Evolutionary conservation across 2,329 filamentous ascomycete genomes (phyloP).

Genomic region (Fusarium tuaranense): DNA sequence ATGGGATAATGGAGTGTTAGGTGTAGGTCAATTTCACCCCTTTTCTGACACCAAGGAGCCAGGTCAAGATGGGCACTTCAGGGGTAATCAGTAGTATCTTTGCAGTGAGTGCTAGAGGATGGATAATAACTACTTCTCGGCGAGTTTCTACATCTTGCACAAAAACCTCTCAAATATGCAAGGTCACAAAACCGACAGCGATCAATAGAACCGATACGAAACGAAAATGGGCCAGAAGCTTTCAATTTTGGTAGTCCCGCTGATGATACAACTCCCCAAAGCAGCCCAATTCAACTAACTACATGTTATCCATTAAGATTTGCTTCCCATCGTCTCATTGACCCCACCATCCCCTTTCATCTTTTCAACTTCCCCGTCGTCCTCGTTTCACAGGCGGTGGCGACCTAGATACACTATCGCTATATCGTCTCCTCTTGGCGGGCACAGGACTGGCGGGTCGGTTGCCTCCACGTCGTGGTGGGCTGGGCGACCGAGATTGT

Average conservation of each 20-base stretch:
- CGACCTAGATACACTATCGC: slow-evolving; percentile 47
- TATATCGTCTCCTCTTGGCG: slow-evolving; percentile 47
- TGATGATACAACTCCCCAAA: slow-evolving; percentile 37
- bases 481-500: slow-evolving; percentile 41
- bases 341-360: not conserved
- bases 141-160: not conserved
- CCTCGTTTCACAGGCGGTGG: slow-evolving; percentile 49
- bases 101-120: not conserved
- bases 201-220: slow-evolving; percentile 2
- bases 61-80: not conserved
- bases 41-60: not conserved
- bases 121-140: not conserved
- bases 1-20: not conserved
- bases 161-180: not conserved
- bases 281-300: slow-evolving; percentile 34
- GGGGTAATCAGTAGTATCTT: not conserved
- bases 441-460: slow-evolving; percentile 43
- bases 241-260: slow-evolving; percentile 40
- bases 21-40: not conserved
- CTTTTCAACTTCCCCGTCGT: slow-evolving; percentile 42
- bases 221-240: slow-evolving; percentile 26
- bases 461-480: slow-evolving; percentile 32
- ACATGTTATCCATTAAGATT: slow-evolving; percentile 23
- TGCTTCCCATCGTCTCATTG: not conserved
- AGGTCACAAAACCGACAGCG: not conserved